A percentile compares a stretch with the other conserved stretches of the same genome.
Evolutionary conservation across 1,284 basidiomycete genomes (phyloP).

Genomic region (Irpex sp.): DNA sequence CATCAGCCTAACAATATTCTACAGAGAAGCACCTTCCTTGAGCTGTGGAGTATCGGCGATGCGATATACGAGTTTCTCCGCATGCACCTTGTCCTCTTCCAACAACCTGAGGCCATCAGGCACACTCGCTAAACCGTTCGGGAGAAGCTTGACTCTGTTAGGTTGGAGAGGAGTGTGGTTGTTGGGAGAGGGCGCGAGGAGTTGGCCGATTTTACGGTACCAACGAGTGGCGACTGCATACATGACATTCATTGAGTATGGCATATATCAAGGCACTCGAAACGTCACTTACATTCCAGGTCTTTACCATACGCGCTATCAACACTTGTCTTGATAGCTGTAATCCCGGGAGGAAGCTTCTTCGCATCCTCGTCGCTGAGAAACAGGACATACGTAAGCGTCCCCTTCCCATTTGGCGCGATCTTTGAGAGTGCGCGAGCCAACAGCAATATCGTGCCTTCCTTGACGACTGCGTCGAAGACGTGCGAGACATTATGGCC

Average conservation of each 20-base stretch:
- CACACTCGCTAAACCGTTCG: conserved; percentile 26
- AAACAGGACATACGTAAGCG: neutral
- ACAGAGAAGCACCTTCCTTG: neutral
- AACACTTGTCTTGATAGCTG: neutral
- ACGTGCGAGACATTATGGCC: too few species aligned
- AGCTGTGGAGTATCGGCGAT: neutral
- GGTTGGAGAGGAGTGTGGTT: too few species aligned
- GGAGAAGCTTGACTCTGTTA: conserved; percentile 21
- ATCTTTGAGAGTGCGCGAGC: too few species aligned
- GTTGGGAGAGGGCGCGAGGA: too few species aligned
- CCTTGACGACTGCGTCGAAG: too few species aligned
- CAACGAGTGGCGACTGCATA: too few species aligned
- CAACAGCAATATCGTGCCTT: too few species aligned
- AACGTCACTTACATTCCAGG: neutral
- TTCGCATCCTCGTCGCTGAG: neutral
- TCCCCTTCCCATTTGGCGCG: too few species aligned
- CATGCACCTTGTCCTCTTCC: conserved; percentile 21
- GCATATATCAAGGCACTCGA: too few species aligned
- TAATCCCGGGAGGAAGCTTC: neutral
- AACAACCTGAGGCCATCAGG: conserved; percentile 22
- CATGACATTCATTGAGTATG: too few species aligned
- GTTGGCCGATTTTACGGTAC: too few species aligned
- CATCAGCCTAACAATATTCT: neutral
- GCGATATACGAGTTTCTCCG: conserved; percentile 21
- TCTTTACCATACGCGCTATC: neutral